These are phyloP conservation scores for Solanum chiquidenum DNA, from an alignment of 257 asterid species.

Conservation along the genomic window DNA sequence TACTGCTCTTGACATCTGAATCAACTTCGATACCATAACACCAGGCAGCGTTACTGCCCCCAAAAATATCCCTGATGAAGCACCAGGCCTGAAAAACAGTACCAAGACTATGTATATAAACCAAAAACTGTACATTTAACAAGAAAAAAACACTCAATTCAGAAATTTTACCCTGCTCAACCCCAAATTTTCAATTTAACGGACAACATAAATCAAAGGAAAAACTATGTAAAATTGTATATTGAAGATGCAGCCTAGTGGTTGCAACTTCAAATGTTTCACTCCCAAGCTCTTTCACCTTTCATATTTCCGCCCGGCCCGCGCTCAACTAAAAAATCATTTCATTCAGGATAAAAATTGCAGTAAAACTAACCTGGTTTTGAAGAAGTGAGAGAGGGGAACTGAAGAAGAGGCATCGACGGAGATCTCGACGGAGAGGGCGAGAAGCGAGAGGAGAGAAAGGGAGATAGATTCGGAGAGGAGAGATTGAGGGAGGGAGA, in stretches of 20 bases:
- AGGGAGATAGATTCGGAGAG: slow-evolving; percentile 50
- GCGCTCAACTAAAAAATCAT: not conserved
- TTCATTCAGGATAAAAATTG: not conserved
- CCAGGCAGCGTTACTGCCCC: slow-evolving; percentile 88
- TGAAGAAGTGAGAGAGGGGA: slow-evolving; percentile 40
- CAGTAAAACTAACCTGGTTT: slow-evolving; percentile 41
- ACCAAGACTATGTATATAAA: not conserved
- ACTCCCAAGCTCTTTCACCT: not conserved
- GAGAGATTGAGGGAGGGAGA: slow-evolving; percentile 41
- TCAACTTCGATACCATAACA: slow-evolving; percentile 61
- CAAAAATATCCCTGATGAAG: slow-evolving; percentile 73
- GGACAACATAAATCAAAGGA: not conserved
- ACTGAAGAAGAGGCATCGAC: slow-evolving; percentile 43
- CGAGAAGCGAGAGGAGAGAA: slow-evolving; percentile 44
- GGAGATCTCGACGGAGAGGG: slow-evolving; percentile 68
- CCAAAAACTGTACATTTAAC: not conserved
- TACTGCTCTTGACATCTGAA: slow-evolving; percentile 54
- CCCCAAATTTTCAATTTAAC: not conserved
- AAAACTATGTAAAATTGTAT: not conserved
- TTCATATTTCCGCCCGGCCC: not conserved
- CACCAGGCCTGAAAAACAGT: slow-evolving; percentile 57
- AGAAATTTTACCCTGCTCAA: not conserved
- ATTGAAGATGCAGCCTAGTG: not conserved
- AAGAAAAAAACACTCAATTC: not conserved
- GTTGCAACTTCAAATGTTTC: not conserved